These are phyloP conservation scores for Lepiota brunneoincarnata DNA, from an alignment of 768 basidiomycete species.

Conservation along the genomic window DNA sequence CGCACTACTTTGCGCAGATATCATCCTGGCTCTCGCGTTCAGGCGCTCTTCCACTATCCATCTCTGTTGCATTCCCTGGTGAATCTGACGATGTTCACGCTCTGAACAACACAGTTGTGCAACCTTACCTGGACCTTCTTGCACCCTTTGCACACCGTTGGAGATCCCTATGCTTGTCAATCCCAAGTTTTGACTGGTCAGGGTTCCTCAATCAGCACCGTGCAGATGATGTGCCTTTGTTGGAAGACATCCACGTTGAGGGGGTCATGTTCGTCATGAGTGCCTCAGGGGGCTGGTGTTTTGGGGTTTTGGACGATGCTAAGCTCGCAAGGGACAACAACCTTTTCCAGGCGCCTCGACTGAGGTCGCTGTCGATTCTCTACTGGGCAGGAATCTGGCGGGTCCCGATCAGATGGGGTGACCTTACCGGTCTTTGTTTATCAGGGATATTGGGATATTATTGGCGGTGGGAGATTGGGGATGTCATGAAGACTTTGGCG, in stretches of 20 bases:
- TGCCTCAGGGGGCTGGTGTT: not conserved
- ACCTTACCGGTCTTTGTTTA: not conserved
- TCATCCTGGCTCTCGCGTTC: slow-evolving; percentile 6
- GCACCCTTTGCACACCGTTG: not conserved
- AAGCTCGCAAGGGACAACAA: not conserved
- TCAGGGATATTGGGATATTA: too few relatives aligned
- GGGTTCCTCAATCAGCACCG: not conserved
- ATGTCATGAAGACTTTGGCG: not conserved
- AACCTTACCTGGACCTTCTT: not conserved
- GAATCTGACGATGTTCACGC: not conserved
- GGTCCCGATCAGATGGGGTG: not conserved
- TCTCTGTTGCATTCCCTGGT: not conserved
- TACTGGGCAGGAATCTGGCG: not conserved
- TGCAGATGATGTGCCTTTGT: not conserved
- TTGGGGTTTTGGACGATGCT: not conserved
- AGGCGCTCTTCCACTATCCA: slow-evolving; percentile 5
- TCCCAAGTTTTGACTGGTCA: not conserved
- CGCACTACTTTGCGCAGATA: not conserved
- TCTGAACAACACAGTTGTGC: not conserved
- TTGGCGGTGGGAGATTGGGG: not conserved
- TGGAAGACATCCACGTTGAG: slow-evolving; percentile 1
- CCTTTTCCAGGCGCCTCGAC: not conserved
- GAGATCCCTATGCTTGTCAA: not conserved
- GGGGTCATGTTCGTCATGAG: not conserved
- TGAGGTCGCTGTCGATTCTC: not conserved